Conservation (phyloP, 495 filamentous ascomycete species). For the Apiosordaria backusii region DNA sequence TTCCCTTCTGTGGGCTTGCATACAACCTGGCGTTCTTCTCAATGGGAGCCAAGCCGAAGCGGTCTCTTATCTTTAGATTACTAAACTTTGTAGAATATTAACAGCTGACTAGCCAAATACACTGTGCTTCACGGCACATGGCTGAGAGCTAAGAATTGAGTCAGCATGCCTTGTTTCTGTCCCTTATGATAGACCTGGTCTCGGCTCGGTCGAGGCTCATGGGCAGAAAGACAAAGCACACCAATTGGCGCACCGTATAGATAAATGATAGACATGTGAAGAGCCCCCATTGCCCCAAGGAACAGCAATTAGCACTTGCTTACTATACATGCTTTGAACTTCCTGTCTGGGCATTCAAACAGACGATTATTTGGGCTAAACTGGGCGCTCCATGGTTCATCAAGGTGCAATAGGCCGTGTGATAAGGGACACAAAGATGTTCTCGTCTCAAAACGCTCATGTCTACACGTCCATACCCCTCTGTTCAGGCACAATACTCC, state of each 20-base stretch:
- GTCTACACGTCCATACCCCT: conserved; percentile 15
- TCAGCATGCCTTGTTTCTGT: neutral
- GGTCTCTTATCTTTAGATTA: neutral
- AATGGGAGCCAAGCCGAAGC: neutral
- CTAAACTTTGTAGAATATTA: neutral
- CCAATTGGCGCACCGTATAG: no score
- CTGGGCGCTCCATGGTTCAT: no score
- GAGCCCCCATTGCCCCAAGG: no score
- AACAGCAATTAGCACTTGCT: no score
- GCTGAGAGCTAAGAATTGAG: neutral
- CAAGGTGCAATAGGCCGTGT: no score
- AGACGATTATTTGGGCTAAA: no score
- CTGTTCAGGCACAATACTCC: conserved; percentile 72
- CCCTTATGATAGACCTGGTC: neutral
- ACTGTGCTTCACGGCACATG: conserved; percentile 9
- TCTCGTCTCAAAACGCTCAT: neutral
- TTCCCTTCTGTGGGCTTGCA: neutral
- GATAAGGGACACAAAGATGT: no score
- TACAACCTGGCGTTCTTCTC: neutral
- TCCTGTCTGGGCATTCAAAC: no score
- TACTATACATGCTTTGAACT: no score
- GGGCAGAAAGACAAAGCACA: neutral
- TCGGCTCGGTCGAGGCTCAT: neutral
- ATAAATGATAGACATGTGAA: no score
- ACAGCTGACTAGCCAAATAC: neutral